Evolutionary conservation across 2,329 filamentous ascomycete genomes (phyloP).

Genomic region (Apiospora kogelbergensis): DNA sequence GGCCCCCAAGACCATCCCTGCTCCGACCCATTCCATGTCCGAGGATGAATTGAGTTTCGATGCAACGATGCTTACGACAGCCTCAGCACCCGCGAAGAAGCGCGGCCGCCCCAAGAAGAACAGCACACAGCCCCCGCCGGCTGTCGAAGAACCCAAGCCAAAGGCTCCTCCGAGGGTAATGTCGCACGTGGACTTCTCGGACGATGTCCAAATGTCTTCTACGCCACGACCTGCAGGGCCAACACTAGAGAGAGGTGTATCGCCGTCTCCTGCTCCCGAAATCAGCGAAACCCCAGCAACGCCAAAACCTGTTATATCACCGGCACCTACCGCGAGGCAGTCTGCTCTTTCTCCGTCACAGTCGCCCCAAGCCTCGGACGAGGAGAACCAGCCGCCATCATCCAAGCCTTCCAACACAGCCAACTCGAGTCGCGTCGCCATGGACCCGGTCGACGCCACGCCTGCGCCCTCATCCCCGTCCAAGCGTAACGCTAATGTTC

Average conservation of each 20-base stretch:
- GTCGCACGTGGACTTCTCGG: constrained; percentile 19
- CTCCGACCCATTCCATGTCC: constrained; percentile 21
- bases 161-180: constrained; percentile 27
- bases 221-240: not conserved
- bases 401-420: constrained; percentile 55
- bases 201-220: constrained; percentile 12
- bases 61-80: constrained; percentile 40
- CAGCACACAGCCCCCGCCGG: constrained; percentile 15
- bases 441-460: constrained; percentile 47
- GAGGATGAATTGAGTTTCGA: constrained; percentile 40
- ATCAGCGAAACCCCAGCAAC: constrained; percentile 31
- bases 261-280: not conserved
- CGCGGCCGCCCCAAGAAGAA: constrained; percentile 35
- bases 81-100: constrained; percentile 29
- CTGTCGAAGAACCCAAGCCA: not conserved
- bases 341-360: constrained; percentile 60
- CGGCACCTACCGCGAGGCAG: constrained; percentile 51
- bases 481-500: constrained; percentile 57
- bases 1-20: constrained; percentile 13
- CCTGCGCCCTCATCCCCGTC: constrained; percentile 58
- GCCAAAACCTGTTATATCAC: constrained; percentile 41
- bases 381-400: constrained; percentile 76
- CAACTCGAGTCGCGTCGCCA: constrained; percentile 46
- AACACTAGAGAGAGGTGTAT: not conserved
- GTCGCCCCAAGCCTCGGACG: constrained; percentile 75